Percentiles rank a stretch among this genome's conserved stretches.
Evolutionary conservation across 306 rosid genomes (phyloP).

Genomic region (Leucaena leucocephala): DNA sequence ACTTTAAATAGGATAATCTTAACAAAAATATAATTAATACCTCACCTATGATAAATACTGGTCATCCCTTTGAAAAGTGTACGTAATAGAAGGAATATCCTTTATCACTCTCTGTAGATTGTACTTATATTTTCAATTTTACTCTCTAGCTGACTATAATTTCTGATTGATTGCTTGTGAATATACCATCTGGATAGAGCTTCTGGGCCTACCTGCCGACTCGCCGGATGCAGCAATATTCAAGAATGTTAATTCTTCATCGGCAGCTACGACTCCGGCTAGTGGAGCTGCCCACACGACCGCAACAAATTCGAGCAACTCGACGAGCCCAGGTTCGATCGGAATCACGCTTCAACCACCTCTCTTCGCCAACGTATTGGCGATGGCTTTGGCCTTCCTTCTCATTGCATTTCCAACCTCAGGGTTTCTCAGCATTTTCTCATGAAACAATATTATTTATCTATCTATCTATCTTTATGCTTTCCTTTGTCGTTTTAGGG

Average conservation of each 20-base stretch:
- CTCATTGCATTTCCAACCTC: slow-evolving; percentile 41
- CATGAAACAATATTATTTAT: neutral
- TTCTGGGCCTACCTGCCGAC: slow-evolving; percentile 63
- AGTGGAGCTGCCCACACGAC: neutral
- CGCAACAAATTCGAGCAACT: neutral
- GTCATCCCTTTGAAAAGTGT: too few relatives aligned
- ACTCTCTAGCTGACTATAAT: neutral
- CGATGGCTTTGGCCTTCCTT: slow-evolving; percentile 40
- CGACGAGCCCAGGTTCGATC: neutral
- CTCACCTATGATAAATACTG: too few relatives aligned
- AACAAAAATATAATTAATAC: too few relatives aligned
- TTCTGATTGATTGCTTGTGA: neutral
- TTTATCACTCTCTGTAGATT: too few relatives aligned
- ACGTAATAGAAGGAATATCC: too few relatives aligned
- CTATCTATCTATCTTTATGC: neutral
- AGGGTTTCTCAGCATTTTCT: slow-evolving; percentile 8
- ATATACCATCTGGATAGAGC: slow-evolving; percentile 46
- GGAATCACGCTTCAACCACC: slow-evolving; percentile 42
- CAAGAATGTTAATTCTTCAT: slow-evolving; percentile 42
- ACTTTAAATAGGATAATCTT: too few relatives aligned
- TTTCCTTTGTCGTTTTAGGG: slow-evolving; percentile 2
- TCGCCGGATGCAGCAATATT: slow-evolving; percentile 87
- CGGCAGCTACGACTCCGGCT: neutral
- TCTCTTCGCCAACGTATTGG: slow-evolving; percentile 10
- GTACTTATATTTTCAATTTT: neutral